Base-by-base conservation (phyloP, 768 basidiomycete species). In the Chalciporus piperatus region DNA sequence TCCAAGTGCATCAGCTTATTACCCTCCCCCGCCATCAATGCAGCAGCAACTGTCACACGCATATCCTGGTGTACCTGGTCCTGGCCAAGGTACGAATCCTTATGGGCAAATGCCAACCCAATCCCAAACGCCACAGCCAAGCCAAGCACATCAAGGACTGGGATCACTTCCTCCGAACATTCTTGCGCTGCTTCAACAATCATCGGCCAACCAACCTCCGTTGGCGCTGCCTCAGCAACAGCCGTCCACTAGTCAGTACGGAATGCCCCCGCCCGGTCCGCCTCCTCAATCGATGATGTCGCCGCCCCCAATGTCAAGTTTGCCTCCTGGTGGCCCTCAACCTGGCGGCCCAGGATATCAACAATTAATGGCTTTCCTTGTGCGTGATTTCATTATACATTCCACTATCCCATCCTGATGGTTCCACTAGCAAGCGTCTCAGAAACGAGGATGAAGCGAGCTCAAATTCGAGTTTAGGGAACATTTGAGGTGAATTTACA, bases 361-460 rank as follows among this genome's bases (percentile, higher is more conserved):
- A 58, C 82, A 86, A 59, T 66, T 88, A 40, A 85, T 89, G 82
- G 78, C 81, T 16, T 88, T 81, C 61, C 71, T 85, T 56, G 86
- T 87, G 53, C 70, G 81, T 66, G 13, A 44, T n/a, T 17, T 3
- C 13, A 9, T 6, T 6, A n/a, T 12, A 3, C 33, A 1, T 9
- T 45, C 20, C n/a, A n/a, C n/a, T 7, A 20, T 8, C 1, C 27
- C 63, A 27, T 22, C 22, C 22, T 4, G 56, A 10, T 22, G 16
- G 8, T 38, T 32, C n/a, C 7, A 1, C 10, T 14, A 23, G n/a
- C 23, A 67, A 63, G 63, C 66, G 6, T 52, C 66, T 14, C 66
- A 68, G 53, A 68, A 68, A 49, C 64, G 66, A 52, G 47, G 59
- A 6, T 68, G 48, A 58, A 22, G n/a, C 35, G 35, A n/a, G 16